Conservation (phyloP, 2,329 filamentous ascomycete genomes). For the Pseudopyricularia javanii region DNA sequence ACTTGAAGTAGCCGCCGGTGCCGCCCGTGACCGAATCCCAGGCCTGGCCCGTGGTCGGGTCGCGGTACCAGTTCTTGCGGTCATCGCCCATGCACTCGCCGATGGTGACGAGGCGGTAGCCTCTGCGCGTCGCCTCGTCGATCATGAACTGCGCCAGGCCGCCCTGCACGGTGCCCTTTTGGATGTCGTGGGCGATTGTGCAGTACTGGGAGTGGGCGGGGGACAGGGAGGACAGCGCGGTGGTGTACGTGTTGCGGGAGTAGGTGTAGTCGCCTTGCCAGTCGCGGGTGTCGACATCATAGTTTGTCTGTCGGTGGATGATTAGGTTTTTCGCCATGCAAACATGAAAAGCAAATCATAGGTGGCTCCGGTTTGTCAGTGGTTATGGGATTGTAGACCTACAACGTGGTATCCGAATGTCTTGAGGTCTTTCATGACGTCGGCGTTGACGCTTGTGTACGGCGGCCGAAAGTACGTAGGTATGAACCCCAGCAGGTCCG, state of each 20-base stretch:
- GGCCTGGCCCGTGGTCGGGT: too few species aligned
- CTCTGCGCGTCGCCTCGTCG: constrained; percentile 19
- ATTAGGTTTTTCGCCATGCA: too few species aligned
- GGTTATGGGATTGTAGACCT: too few species aligned
- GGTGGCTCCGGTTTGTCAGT: too few species aligned
- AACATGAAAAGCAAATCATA: too few species aligned
- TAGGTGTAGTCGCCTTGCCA: constrained; percentile 15
- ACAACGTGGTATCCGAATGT: constrained; percentile 20
- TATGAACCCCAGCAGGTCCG: constrained; percentile 20
- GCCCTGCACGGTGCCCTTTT: constrained; percentile 28
- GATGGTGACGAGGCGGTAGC: constrained; percentile 30
- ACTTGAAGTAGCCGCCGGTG: too few species aligned
- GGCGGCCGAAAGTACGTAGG: constrained; percentile 30
- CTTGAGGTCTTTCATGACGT: constrained; percentile 12
- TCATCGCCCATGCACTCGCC: constrained; percentile 33
- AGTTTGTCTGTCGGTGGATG: constrained; percentile 9
- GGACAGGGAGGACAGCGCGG: constrained; percentile 7
- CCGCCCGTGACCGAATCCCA: too few species aligned
- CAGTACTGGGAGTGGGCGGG: constrained; percentile 13
- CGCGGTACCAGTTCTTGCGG: constrained; percentile 31
- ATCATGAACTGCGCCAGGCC: constrained; percentile 30
- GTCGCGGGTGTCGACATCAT: constrained; percentile 18
- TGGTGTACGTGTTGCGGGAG: constrained; percentile 9
- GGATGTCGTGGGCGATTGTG: constrained; percentile 29
- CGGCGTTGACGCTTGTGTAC: constrained; percentile 15